Conservation (phyloP, 2,329 filamentous ascomycete species). For the Epicoccum nigrum region DNA sequence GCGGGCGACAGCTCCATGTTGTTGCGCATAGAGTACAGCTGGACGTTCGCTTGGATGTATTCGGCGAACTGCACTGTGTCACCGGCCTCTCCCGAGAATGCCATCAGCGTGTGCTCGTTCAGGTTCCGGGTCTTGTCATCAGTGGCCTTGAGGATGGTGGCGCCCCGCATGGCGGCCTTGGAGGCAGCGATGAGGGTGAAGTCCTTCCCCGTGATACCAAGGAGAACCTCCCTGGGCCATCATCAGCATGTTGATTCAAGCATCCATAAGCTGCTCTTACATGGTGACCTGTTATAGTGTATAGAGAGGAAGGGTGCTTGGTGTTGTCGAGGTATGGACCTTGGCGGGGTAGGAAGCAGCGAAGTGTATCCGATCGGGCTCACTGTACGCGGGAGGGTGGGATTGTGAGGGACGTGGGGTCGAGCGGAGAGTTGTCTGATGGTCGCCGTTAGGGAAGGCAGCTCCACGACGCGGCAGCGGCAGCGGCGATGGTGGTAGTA, state of each 20-base stretch:
- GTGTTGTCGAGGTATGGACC: not conserved
- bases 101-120: conserved; percentile 94
- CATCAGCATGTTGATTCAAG: conserved; percentile 22
- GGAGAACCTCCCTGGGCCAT: conserved; percentile 87
- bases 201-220: conserved; percentile 98
- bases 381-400: not conserved
- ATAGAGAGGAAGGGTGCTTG: conserved; percentile 9
- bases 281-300: conserved; percentile 35
- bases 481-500: conserved; percentile 14
- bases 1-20: conserved; percentile 88
- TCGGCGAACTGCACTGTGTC: conserved; percentile 99
- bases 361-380: not conserved
- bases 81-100: conserved; percentile 93
- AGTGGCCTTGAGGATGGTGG: conserved; percentile 89
- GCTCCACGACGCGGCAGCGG: conserved; percentile 19
- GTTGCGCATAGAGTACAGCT: conserved; percentile 99
- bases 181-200: conserved; percentile 97
- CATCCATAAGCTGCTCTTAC: conserved; percentile 26
- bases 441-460: conserved; percentile 10
- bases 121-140: conserved; percentile 96
- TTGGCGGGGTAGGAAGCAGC: not conserved
- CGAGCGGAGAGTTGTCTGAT: conserved; percentile 6
- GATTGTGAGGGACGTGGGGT: not conserved
- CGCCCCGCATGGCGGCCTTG: conserved; percentile 97
- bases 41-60: conserved; percentile 97